Conservation (phyloP, 352 stramenopile genomes). For the Pythium aquatile region DNA sequence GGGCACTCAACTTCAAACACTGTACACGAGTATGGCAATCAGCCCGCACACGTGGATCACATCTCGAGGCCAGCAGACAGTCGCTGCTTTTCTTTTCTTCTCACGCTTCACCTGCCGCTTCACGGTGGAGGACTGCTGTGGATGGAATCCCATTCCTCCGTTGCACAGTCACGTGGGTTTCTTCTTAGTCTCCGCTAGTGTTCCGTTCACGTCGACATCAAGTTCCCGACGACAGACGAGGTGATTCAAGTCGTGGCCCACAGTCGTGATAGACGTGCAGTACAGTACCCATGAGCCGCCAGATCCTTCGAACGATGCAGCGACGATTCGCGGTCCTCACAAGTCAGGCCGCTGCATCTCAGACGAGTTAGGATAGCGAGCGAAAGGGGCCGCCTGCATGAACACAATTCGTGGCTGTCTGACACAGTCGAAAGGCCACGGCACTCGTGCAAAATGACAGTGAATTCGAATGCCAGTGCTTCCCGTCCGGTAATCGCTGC, state of each 20-base stretch:
- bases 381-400: no score
- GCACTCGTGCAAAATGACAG: not conserved
- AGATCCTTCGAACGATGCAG: not conserved
- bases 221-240: slow-evolving; percentile 3
- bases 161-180: not conserved
- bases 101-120: not conserved
- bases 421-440: not conserved
- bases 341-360: not conserved
- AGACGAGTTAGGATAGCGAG: not conserved
- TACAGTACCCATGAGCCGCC: no score
- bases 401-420: not conserved
- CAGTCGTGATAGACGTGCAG: slow-evolving; percentile 1
- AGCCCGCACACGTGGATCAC: no score
- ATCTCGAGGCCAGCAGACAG: not conserved
- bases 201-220: not conserved
- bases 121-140: not conserved
- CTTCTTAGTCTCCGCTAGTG: no score
- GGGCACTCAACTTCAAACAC: no score
- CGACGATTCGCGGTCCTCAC: not conserved
- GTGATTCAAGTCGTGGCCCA: slow-evolving; percentile 14
- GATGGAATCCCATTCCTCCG: no score
- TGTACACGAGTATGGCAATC: no score
- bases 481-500: no score
- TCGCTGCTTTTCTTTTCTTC: not conserved
- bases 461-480: no score